These are phyloP conservation scores for Aspergillus nomiae DNA, from an alignment of 2,329 filamentous ascomycete species.

Conservation along the genomic window DNA sequence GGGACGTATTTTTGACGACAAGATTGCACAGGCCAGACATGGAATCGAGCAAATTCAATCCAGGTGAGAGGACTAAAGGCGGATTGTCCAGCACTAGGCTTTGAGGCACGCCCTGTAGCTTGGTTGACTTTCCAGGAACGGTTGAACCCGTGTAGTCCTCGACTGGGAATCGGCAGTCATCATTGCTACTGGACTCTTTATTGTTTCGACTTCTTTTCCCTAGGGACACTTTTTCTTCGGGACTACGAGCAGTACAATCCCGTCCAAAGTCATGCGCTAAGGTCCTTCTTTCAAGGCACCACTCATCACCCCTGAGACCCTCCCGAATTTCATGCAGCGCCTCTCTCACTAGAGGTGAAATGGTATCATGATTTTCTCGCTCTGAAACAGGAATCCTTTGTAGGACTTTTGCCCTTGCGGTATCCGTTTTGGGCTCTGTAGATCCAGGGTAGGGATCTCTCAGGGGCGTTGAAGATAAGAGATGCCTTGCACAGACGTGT, in stretches of 20 bases:
- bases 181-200: background rate
- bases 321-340: constrained; percentile 40
- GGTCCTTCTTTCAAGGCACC: constrained; percentile 36
- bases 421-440: constrained; percentile 53
- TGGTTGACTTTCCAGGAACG: background rate
- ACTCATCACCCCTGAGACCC: constrained; percentile 22
- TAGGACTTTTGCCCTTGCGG: constrained; percentile 45
- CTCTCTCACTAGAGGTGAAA: constrained; percentile 37
- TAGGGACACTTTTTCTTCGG: background rate
- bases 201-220: constrained; percentile 10
- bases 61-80: constrained; percentile 37
- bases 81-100: constrained; percentile 13
- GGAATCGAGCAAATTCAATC: constrained; percentile 32
- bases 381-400: constrained; percentile 36
- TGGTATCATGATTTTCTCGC: constrained; percentile 30
- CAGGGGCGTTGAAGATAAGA: constrained; percentile 51
- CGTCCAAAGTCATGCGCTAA: background rate
- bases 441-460: constrained; percentile 50
- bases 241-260: background rate
- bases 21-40: constrained; percentile 24
- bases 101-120: background rate
- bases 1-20: constrained; percentile 35
- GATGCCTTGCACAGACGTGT: constrained; percentile 12
- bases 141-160: background rate
- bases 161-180: background rate